Conservation (phyloP, 108 stramenopile species). For the Mayamaea pseudoterrestris region DNA sequence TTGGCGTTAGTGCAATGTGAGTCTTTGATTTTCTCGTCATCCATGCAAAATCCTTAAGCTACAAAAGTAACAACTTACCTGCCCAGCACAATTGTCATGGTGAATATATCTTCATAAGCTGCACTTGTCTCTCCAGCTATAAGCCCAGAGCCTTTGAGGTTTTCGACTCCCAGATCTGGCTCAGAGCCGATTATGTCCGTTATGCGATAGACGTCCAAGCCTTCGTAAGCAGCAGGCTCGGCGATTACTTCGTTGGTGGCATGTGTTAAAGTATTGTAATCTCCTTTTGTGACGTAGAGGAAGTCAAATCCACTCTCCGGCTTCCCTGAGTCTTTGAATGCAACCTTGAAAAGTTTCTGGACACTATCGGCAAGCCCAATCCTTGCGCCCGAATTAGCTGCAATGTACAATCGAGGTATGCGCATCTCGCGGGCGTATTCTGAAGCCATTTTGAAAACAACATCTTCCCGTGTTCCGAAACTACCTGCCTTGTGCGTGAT, state of each 20-base stretch:
- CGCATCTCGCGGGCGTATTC: slow-evolving; percentile 78
- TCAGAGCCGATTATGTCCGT: slow-evolving; percentile 94
- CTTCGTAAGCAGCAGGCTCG: slow-evolving; percentile 32
- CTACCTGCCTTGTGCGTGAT: slow-evolving; percentile 96
- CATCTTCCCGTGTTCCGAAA: slow-evolving; percentile 97
- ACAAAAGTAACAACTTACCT: slow-evolving; percentile 16
- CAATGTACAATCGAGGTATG: slow-evolving; percentile 91
- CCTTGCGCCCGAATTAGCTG: slow-evolving; percentile 93
- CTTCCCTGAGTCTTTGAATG: slow-evolving; percentile 87
- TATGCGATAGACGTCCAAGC: slow-evolving; percentile 55
- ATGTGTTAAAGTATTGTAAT: slow-evolving; percentile 56
- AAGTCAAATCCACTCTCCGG: slow-evolving; percentile 94
- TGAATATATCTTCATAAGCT: slow-evolving; percentile 96
- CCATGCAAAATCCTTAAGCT: background rate
- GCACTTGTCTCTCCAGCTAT: slow-evolving; percentile 98
- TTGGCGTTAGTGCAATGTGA: no score
- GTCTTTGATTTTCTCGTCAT: no score
- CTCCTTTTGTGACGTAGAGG: slow-evolving; percentile 82
- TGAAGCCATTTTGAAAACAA: slow-evolving; percentile 92
- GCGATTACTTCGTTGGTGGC: slow-evolving; percentile 25
- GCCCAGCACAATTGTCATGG: slow-evolving; percentile 91
- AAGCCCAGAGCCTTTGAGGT: slow-evolving; percentile 93
- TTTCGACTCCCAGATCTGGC: slow-evolving; percentile 97
- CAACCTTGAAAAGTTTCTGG: slow-evolving; percentile 86
- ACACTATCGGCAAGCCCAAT: slow-evolving; percentile 96